Evolutionary conservation across 2,329 filamentous ascomycete genomes (phyloP).

Genomic region (Colletotrichum ledebouriae): DNA sequence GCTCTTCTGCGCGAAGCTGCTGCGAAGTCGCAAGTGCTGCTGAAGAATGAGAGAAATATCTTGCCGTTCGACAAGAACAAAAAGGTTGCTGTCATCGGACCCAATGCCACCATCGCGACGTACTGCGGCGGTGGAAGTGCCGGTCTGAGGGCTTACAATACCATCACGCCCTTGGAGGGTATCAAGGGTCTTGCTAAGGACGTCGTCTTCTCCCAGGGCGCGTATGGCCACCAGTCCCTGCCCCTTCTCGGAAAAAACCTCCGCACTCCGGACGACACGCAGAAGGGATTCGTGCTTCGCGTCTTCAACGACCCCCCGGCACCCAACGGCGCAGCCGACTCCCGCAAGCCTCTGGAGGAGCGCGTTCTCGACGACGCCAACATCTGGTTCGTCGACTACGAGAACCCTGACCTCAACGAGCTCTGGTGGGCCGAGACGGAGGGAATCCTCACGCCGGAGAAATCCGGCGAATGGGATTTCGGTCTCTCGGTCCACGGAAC

Average conservation of each 20-base stretch:
- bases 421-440: slow-evolving; percentile 47
- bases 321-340: background rate
- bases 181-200: slow-evolving; percentile 45
- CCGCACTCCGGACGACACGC: slow-evolving; percentile 44
- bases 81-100: slow-evolving; percentile 64
- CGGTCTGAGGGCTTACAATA: slow-evolving; percentile 50
- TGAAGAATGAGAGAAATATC: slow-evolving; percentile 77
- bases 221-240: slow-evolving; percentile 51
- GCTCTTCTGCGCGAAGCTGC: slow-evolving; percentile 53
- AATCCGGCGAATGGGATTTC: slow-evolving; percentile 48
- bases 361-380: slow-evolving; percentile 45
- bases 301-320: slow-evolving; percentile 46
- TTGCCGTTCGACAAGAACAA: slow-evolving; percentile 66
- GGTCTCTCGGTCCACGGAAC: slow-evolving; percentile 54
- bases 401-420: slow-evolving; percentile 44
- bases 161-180: slow-evolving; percentile 49
- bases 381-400: slow-evolving; percentile 48
- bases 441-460: slow-evolving; percentile 44
- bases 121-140: slow-evolving; percentile 53
- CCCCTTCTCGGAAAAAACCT: slow-evolving; percentile 48
- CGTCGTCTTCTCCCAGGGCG: slow-evolving; percentile 46
- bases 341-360: slow-evolving; percentile 43
- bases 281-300: slow-evolving; percentile 46
- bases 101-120: slow-evolving; percentile 59
- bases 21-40: slow-evolving; percentile 70